phyloP scores from a whole-genome alignment of 805 yeast species.

The Metschnikowia borealis region DNA sequence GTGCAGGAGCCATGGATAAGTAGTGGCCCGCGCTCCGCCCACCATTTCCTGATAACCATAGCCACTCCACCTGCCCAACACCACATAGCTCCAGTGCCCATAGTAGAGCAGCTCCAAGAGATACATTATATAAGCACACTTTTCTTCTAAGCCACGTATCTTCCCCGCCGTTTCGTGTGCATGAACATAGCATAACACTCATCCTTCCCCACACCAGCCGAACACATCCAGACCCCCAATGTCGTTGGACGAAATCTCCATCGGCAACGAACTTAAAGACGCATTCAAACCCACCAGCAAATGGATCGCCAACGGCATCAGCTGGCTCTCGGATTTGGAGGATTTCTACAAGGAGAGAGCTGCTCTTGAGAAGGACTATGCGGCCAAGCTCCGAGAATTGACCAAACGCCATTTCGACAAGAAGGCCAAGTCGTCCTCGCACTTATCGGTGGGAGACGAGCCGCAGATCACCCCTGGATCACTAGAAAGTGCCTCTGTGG shows the following conservation, averaged over 20 bases:
- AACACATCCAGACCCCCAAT: constrained; percentile 3
- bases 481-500: constrained; percentile 79
- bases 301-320: constrained; percentile 73
- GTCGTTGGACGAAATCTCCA: constrained; percentile 28
- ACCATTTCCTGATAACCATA: neutral
- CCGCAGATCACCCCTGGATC: constrained; percentile 96
- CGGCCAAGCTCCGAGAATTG: constrained; percentile 59
- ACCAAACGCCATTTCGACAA: constrained; percentile 68
- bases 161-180: neutral
- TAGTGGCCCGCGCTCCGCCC: constrained; percentile 4
- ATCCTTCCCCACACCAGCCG: neutral
- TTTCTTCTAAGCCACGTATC: neutral
- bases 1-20: neutral
- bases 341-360: constrained; percentile 82
- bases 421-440: constrained; percentile 65
- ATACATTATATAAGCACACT: too few species aligned
- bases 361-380: constrained; percentile 75
- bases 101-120: neutral
- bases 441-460: constrained; percentile 81
- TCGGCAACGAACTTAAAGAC: constrained; percentile 77
- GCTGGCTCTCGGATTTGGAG: constrained; percentile 76
- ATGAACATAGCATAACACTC: neutral
- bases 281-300: constrained; percentile 70
- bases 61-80: neutral
- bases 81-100: neutral